phyloP scores from a whole-genome alignment of 352 stramenopile genomes.

The Globisporangium rhizosaccharum region DNA sequence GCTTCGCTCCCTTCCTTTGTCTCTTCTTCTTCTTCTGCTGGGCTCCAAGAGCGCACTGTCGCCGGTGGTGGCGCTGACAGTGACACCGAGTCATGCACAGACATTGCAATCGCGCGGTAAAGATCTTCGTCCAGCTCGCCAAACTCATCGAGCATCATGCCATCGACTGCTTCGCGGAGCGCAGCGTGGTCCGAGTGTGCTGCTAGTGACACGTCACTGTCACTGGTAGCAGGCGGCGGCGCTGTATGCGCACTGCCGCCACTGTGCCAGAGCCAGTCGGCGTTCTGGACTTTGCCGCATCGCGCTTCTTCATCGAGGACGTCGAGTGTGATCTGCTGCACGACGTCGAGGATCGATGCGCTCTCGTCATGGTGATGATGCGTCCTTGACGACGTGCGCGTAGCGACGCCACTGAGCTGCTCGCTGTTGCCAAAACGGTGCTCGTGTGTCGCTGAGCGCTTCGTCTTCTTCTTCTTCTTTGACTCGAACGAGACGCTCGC shows the following conservation, averaged over 20 bases:
- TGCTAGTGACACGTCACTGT: neutral
- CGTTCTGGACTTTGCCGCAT: constrained; percentile 21
- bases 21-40: constrained; percentile 16
- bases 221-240: neutral
- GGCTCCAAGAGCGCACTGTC: neutral
- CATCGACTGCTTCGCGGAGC: neutral
- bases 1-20: constrained; percentile 28
- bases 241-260: neutral
- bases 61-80: neutral
- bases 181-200: neutral
- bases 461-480: constrained; percentile 3
- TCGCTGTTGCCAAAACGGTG: neutral
- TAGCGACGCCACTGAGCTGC: no score
- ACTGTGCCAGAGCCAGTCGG: constrained; percentile 11
- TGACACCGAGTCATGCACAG: constrained; percentile 5
- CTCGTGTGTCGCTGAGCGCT: neutral
- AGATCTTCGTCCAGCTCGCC: constrained; percentile 16
- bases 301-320: constrained; percentile 58
- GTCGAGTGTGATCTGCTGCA: constrained; percentile 43
- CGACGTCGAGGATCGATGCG: constrained; percentile 38
- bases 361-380: constrained; percentile 18
- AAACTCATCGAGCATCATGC: neutral
- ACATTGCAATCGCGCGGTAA: constrained; percentile 12
- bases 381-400: neutral
- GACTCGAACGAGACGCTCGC: constrained; percentile 1